Evolutionary conservation across 805 yeast genomes (phyloP).

Genomic region (Novakomyces olei): DNA sequence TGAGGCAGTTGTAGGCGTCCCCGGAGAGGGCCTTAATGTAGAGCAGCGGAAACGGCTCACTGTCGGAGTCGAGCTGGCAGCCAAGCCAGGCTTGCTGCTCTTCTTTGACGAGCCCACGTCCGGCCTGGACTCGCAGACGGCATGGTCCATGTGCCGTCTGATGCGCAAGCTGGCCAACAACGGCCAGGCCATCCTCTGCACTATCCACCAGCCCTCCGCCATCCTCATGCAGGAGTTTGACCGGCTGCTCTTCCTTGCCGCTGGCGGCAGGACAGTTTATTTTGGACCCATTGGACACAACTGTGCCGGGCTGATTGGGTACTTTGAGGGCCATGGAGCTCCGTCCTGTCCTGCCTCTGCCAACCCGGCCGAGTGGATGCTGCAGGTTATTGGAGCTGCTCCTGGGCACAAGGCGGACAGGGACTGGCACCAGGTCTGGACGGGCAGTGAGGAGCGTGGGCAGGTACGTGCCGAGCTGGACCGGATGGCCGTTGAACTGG

Average conservation of each 20-base stretch:
- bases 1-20: constrained; percentile 52
- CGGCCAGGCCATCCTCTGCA: constrained; percentile 46
- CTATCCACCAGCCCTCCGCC: constrained; percentile 77
- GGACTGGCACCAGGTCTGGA: constrained; percentile 45
- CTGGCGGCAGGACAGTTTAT: constrained; percentile 54
- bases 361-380: constrained; percentile 85
- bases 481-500: constrained; percentile 37
- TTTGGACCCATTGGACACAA: constrained; percentile 52
- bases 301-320: constrained; percentile 34
- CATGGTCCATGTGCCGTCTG: constrained; percentile 41
- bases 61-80: constrained; percentile 45
- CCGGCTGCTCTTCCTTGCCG: constrained; percentile 43
- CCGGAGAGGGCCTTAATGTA: constrained; percentile 47
- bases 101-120: constrained; percentile 51
- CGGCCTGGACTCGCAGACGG: constrained; percentile 46
- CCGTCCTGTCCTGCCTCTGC: constrained; percentile 40
- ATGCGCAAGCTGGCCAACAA: constrained; percentile 34
- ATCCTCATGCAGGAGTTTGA: constrained; percentile 57
- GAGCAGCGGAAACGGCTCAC: constrained; percentile 42
- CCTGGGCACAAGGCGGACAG: constrained; percentile 16
- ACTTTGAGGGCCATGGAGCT: constrained; percentile 45
- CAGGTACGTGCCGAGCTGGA: constrained; percentile 39
- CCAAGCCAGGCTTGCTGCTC: constrained; percentile 34
- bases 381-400: constrained; percentile 29
- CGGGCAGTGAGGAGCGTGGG: constrained; percentile 53